Base-by-base conservation (phyloP, 345 rosid species). In the Aquilaria yunnanensis region DNA sequence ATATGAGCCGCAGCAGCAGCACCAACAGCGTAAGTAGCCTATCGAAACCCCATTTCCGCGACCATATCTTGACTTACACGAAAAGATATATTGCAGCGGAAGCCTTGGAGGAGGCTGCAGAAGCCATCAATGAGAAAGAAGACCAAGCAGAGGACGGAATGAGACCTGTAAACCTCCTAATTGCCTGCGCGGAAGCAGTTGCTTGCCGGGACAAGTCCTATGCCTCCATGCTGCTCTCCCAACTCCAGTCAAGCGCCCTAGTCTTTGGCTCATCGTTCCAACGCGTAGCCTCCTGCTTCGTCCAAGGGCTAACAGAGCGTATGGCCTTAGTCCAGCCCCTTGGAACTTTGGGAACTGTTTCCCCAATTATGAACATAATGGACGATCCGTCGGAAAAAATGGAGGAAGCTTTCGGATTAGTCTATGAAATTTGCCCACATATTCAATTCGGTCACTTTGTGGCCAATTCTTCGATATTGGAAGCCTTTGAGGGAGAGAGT, bases 401-500 rank as follows among this genome's bases (percentile, higher is more conserved):
- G 69, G 86, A 83, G 52, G 88, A 85, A 72, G 84, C 86, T 14
- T 70, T 80, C 14, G 57, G 66, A 54, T 80, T 83, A 63, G 88
- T 81, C 54, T 85, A 79, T 56, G 81, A 85, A 51, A 80, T 75
- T 70, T 83, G 84, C 76, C 88, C 86, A 14, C 79, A 81, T 63
- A 75, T 85, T 47, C 79, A 63, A 64, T 85, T 81, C 34, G 78
- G 88, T 60, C 91, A 85, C 67, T 85, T 77, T 54, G 67, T 83
- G 32, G 84, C 88, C 51, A 85, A 85, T 51, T 51, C 70, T 3
- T 65, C 79, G 0, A 83, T 85, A 75, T 67, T 85, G 91, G 91
- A 85, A 85, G 86, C 88, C 84, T 80, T 85, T 85, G 91, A 80
- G 86, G 83, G 91, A 80, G 84, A 81, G 78, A 73, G 77, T 81